Conservation (phyloP, 192 early-diverging fungal species). For the Rhizophagus prolifer region DNA sequence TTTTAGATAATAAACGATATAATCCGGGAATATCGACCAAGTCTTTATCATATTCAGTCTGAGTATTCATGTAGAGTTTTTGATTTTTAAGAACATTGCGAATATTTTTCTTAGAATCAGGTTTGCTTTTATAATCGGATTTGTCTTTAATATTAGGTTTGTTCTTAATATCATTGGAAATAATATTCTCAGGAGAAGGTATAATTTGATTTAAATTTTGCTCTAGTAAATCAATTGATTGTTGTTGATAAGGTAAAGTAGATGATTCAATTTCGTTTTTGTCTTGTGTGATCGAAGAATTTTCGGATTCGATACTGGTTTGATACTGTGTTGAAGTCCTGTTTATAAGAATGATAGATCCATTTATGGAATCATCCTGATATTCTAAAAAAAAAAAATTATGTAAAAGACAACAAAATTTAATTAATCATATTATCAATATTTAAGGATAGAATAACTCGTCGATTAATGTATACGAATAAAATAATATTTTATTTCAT, state of each 20-base stretch:
- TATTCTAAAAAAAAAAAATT: too few relatives aligned
- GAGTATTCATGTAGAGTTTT: background rate
- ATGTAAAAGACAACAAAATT: too few relatives aligned
- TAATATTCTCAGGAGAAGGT: background rate
- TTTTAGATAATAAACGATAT: slow-evolving; percentile 22
- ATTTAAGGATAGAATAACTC: too few relatives aligned
- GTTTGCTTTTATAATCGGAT: background rate
- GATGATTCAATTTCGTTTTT: background rate
- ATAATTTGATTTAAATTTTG: background rate
- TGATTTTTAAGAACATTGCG: background rate
- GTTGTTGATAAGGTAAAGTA: too few relatives aligned
- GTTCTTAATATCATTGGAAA: too few relatives aligned
- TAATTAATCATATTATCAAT: too few relatives aligned
- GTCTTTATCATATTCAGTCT: background rate
- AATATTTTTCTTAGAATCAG: background rate
- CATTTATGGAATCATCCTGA: background rate
- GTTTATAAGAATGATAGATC: background rate
- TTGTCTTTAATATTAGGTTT: too few relatives aligned
- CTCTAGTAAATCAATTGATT: background rate
- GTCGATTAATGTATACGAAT: too few relatives aligned
- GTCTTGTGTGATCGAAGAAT: background rate
- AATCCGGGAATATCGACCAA: slow-evolving; percentile 7
- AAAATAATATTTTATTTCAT: too few relatives aligned
- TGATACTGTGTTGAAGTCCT: background rate
- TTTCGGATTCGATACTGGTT: background rate